These are phyloP conservation scores for Pleurotus tuoliensis DNA, from an alignment of 768 basidiomycete species.

Conservation along the genomic window DNA sequence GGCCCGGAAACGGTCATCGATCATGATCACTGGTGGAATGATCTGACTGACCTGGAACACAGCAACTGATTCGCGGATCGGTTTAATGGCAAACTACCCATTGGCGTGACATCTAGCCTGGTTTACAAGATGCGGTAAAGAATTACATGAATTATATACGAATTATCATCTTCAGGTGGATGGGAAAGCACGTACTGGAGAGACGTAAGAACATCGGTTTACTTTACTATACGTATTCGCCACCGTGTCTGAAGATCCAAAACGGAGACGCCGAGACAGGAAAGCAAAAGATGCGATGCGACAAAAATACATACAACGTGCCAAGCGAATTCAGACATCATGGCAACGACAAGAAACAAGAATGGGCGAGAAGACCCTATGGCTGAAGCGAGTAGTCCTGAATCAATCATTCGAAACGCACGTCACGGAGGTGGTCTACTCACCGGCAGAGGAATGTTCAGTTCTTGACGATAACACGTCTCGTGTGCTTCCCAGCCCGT, in stretches of 20 bases:
- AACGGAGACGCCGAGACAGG: background rate
- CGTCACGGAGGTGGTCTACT: background rate
- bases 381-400: background rate
- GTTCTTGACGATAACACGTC: slow-evolving; percentile 60
- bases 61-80: slow-evolving; percentile 24
- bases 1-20: slow-evolving; percentile 17
- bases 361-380: background rate
- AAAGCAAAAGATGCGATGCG: background rate
- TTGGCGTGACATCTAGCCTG: background rate
- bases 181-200: background rate
- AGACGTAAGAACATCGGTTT: background rate
- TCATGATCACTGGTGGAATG: slow-evolving; percentile 27
- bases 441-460: slow-evolving; percentile 17
- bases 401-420: background rate
- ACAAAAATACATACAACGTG: background rate
- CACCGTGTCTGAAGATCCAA: background rate
- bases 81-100: background rate
- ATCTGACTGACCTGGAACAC: slow-evolving; percentile 10
- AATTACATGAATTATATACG: background rate
- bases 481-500: slow-evolving; percentile 78
- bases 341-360: slow-evolving; percentile 1
- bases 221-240: background rate
- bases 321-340: background rate
- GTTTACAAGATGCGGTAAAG: background rate
- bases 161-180: background rate